Conservation (phyloP, 768 basidiomycete genomes). For the Hygrocybe punicea region DNA sequence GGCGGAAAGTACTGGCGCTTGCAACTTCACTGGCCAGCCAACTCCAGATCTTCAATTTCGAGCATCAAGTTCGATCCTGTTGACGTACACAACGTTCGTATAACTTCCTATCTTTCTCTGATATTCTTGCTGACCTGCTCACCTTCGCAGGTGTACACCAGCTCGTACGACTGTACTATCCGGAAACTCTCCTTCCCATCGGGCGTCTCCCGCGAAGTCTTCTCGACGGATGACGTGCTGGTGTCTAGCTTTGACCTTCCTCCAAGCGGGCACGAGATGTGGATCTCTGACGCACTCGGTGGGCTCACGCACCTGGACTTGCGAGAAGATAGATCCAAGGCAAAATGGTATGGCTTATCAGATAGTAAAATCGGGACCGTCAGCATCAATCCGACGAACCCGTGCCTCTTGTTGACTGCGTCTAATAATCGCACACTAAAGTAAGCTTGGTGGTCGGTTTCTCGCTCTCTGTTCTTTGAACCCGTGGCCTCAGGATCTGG, state of each 20-base stretch:
- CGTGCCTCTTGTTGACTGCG: slow-evolving; percentile 66
- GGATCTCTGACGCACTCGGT: slow-evolving; percentile 74
- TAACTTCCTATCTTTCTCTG: not conserved
- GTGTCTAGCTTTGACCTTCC: slow-evolving; percentile 70
- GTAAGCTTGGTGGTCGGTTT: slow-evolving; percentile 37
- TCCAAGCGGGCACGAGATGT: slow-evolving; percentile 72
- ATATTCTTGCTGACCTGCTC: slow-evolving; percentile 3
- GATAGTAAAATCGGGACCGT: slow-evolving; percentile 74
- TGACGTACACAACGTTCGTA: slow-evolving; percentile 65
- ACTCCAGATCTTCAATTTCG: slow-evolving; percentile 75
- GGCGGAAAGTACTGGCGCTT: slow-evolving; percentile 78
- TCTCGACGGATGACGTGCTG: slow-evolving; percentile 55
- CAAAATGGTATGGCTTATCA: slow-evolving; percentile 61
- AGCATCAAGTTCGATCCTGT: slow-evolving; percentile 73
- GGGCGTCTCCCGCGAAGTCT: slow-evolving; percentile 68
- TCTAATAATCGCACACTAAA: slow-evolving; percentile 71
- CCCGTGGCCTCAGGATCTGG: slow-evolving; percentile 58
- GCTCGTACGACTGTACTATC: slow-evolving; percentile 77
- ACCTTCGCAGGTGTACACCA: slow-evolving; percentile 64
- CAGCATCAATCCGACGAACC: slow-evolving; percentile 71
- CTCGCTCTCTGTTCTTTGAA: not conserved
- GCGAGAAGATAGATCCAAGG: slow-evolving; percentile 55
- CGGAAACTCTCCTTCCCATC: slow-evolving; percentile 70
- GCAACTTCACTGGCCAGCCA: slow-evolving; percentile 82
- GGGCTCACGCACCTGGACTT: slow-evolving; percentile 75